Base-by-base conservation (phyloP, 441 rosid species). In the Adansonia grandidieri region DNA sequence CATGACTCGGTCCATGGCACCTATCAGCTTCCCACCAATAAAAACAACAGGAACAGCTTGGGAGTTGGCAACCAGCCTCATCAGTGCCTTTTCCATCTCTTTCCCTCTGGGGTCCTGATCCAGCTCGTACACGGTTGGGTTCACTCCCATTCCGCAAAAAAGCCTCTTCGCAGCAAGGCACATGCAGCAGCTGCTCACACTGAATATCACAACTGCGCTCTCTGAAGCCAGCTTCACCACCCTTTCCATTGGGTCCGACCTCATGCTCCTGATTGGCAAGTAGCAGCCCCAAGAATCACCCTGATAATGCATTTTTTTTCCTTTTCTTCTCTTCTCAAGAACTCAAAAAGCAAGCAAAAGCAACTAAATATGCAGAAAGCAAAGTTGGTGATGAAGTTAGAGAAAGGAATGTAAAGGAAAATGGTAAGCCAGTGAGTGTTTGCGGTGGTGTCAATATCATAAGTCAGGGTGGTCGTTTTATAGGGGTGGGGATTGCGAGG, bases 161-260 rank as follows among this genome's bases (percentile, higher is more conserved):
- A 32, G 37, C 37, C 37, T 32, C 37, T 32, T 32, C 37, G 87
- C 91, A 0, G 92, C 94, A 57, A 87, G 94, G 79, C 92, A 90
- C 94, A 90, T 87, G 86, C 94, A 90, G 75, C 94, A 90, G 66
- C 89, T 84, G 70, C 94, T 90, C 6, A 86, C 11, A 76, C 91
- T 90, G 80, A 90, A 90, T 66, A 90, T 78, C 83, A 89, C 92
- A 73, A 89, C 92, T n/a, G 94, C 92, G 50, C 92, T 89, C 84
- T 77, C 90, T 0, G 89, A 78, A 0, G 88, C 92, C 78, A 90
- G 74, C 76, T 85, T 80, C 70, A 45, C 84, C 42, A 89, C 88
- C 56, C 77, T 77, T 77, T 87, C 87, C 77, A 84, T 5, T 1
- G 92, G 84, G 74, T 90, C 90, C 0, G 22, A 53, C 7, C 47